Conservation (phyloP, 129 eudicot species). For the Gnaphalium uliginosum region DNA sequence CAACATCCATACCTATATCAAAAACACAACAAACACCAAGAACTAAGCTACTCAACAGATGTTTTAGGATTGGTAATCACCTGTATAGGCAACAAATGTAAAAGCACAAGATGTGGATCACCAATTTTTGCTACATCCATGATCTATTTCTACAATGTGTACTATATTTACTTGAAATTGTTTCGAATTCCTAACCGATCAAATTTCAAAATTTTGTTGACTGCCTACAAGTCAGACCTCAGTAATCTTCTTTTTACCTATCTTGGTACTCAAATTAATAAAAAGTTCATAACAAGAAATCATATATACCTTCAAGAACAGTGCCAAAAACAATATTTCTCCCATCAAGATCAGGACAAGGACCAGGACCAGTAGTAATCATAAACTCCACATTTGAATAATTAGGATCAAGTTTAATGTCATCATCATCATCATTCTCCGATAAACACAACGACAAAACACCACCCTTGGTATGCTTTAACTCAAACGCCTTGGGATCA, state of each 20-base stretch:
- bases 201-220: too few species aligned
- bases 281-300: background rate
- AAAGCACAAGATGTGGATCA: background rate
- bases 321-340: conserved; percentile 84
- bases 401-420: conserved; percentile 60
- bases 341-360: conserved; percentile 89
- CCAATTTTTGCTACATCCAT: too few species aligned
- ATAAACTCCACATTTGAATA: conserved; percentile 93
- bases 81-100: background rate
- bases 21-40: background rate
- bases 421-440: conserved; percentile 92
- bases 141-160: too few species aligned
- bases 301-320: conserved; percentile 81
- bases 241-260: too few species aligned
- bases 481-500: conserved; percentile 59
- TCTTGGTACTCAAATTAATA: background rate
- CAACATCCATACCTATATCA: conserved; percentile 80
- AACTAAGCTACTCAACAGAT: background rate
- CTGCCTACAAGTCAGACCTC: too few species aligned
- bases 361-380: conserved; percentile 98
- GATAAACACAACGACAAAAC: conserved; percentile 72
- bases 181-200: too few species aligned
- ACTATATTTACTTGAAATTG: too few species aligned
- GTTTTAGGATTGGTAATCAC: background rate
- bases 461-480: conserved; percentile 70